Percentiles rank a stretch among this genome's conserved stretches.
Conservation (phyloP, 2,329 filamentous ascomycete genomes). For the Falciphora oryzae region DNA sequence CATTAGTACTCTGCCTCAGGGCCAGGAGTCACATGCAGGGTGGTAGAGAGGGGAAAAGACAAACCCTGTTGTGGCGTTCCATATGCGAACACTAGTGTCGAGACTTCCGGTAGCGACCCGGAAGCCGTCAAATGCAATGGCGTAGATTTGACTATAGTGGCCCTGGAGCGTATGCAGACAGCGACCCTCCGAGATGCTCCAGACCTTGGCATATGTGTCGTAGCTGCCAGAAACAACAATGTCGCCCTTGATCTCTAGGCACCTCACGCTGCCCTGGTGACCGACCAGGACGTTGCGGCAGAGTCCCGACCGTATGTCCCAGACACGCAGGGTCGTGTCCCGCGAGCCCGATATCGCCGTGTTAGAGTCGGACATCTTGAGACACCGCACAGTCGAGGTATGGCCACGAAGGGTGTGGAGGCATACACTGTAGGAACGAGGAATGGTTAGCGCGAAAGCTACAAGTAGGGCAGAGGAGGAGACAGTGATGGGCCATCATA, state of each 20-base stretch:
- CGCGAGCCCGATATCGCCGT: constrained; percentile 95
- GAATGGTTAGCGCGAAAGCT: not conserved
- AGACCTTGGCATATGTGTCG: constrained; percentile 93
- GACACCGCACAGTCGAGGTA: constrained; percentile 90
- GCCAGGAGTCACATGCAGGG: constrained; percentile 23
- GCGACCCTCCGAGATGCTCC: constrained; percentile 93
- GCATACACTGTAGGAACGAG: constrained; percentile 49
- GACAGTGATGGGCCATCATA: constrained; percentile 36
- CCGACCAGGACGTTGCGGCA: constrained; percentile 91
- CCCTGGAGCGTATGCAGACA: constrained; percentile 86
- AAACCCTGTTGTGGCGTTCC: constrained; percentile 85
- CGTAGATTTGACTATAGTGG: constrained; percentile 98
- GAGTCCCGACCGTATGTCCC: constrained; percentile 83
- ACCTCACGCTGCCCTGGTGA: constrained; percentile 92
- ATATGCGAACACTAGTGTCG: constrained; percentile 94
- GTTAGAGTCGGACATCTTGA: constrained; percentile 94
- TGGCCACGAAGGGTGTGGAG: constrained; percentile 85
- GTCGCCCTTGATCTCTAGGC: constrained; percentile 92
- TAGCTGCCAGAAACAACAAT: constrained; percentile 98
- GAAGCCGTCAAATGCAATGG: constrained; percentile 92
- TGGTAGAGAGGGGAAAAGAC: constrained; percentile 24
- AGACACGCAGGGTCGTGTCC: constrained; percentile 90
- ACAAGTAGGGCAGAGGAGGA: not conserved
- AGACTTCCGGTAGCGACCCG: constrained; percentile 92
- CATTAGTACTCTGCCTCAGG: not conserved